These are phyloP conservation scores for Phyllosticta citribraziliensis DNA, from an alignment of 2,329 filamentous ascomycete genomes.

Conservation along the genomic window DNA sequence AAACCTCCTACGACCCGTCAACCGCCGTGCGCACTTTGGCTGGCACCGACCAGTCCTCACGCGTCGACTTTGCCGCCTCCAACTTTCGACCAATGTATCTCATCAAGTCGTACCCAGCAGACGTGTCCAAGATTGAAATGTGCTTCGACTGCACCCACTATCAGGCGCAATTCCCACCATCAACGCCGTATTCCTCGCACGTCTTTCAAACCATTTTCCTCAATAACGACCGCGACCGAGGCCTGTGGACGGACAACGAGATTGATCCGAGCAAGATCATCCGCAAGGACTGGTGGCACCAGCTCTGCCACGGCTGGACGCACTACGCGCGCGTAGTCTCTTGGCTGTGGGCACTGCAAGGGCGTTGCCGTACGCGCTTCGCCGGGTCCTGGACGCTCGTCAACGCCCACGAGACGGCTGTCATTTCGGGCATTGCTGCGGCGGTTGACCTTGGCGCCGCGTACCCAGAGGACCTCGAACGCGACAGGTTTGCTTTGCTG, in stretches of 20 bases:
- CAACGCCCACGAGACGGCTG: conserved; percentile 61
- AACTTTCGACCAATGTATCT: conserved; percentile 56
- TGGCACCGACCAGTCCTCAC: conserved; percentile 30
- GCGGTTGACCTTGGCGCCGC: conserved; percentile 58
- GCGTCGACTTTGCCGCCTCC: conserved; percentile 37
- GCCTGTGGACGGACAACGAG: conserved; percentile 51
- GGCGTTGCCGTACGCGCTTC: conserved; percentile 51
- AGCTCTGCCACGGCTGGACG: conserved; percentile 53
- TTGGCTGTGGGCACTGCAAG: conserved; percentile 63
- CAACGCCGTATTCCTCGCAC: conserved; percentile 47
- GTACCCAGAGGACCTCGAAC: conserved; percentile 52
- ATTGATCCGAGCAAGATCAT: conserved; percentile 53
- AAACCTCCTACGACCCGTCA: conserved; percentile 46
- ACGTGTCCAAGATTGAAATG: conserved; percentile 48
- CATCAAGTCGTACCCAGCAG: conserved; percentile 49
- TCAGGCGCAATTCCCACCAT: conserved; percentile 56
- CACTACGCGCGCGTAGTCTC: conserved; percentile 59
- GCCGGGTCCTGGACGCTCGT: conserved; percentile 61
- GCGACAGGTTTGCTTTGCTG: conserved; percentile 52
- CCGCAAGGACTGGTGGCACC: conserved; percentile 57
- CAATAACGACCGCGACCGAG: conserved; percentile 44
- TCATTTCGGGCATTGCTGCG: conserved; percentile 60
- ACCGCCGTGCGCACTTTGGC: conserved; percentile 35
- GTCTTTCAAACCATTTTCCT: conserved; percentile 64
- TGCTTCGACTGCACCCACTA: conserved; percentile 69